Evolutionary conservation across 345 rosid species (phyloP), one percentile per base, ranked within the genome.

Genomic region (Dimocarpus longan): DNA sequence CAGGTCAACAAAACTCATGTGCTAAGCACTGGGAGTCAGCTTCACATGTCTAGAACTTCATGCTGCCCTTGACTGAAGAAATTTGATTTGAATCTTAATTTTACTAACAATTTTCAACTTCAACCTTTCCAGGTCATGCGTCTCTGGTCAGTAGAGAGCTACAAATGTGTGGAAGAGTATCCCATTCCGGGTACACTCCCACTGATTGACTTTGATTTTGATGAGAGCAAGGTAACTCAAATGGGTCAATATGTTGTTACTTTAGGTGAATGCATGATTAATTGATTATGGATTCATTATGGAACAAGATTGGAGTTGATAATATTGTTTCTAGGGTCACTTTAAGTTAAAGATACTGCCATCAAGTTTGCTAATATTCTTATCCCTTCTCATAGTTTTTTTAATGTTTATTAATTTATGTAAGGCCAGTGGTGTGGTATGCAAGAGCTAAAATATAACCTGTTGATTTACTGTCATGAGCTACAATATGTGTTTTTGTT

Each of bases 121-220:
- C 10, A 50, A 50, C 68, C 81, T 70, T 83, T 72, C 77, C 83
- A 95, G 99, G 93, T 92, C 80, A 83, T 95, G 91, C 96, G 97
- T 44, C 93, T 93, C 39, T 95, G 99, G 99, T 95, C 98, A 43
- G 65, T 89, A 50, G 85, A 87, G 77, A 84, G 85, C 80, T 91
- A 86, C 84, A 89, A 85, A 80, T 90, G 97, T 68, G 67, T 88
- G 68, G 95, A 87, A 84, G 96, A 93, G 75, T 93, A 93, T 85
- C 66, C 93, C 22, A 62, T 92, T 59, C 91, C 96, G 57, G 83
- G 85, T 86, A 80, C 83, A 71, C 75, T 60, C 40, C 82, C 93
- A 46, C 83, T 95, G 81, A 76, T 91, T 76, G 98, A 95, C 84
- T 93, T 92, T 67, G 99, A 90, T 87, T 95, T 95, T 76, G 99